A percentile compares a stretch with the other conserved stretches of the same genome.
These are phyloP conservation scores for Colletotrichum sp. DNA, from an alignment of 2,329 filamentous ascomycete genomes.

Conservation along the genomic window DNA sequence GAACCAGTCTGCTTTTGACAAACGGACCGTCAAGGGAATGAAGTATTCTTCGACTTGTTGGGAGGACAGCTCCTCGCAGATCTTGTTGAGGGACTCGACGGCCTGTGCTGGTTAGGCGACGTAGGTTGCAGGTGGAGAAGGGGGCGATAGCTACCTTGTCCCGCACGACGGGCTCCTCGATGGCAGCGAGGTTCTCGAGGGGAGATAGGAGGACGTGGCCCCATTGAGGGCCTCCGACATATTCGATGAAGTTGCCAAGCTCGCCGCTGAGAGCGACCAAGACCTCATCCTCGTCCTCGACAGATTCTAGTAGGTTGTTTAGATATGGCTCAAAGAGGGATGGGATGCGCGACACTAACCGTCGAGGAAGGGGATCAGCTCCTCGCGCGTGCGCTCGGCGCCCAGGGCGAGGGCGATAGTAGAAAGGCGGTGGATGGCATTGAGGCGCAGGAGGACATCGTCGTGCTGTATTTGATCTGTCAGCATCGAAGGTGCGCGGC, in stretches of 20 bases:
- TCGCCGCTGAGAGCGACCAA: conserved; percentile 96
- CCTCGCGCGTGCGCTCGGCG: conserved; percentile 94
- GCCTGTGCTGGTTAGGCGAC: conserved; percentile 61
- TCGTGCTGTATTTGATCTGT: conserved; percentile 73
- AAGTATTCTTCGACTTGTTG: conserved; percentile 97
- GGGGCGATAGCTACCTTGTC: conserved; percentile 76
- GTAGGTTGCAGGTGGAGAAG: conserved; percentile 6
- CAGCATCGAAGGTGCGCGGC: conserved; percentile 26
- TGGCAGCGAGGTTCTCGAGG: conserved; percentile 95
- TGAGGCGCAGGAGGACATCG: conserved; percentile 95
- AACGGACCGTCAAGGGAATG: conserved; percentile 91
- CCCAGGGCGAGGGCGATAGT: conserved; percentile 97
- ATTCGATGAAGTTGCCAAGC: conserved; percentile 95
- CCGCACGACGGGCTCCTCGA: conserved; percentile 95
- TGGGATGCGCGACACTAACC: conserved; percentile 64
- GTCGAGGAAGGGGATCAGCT: conserved; percentile 98
- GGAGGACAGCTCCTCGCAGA: conserved; percentile 89
- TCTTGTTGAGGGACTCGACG: conserved; percentile 99
- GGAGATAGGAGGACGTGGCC: conserved; percentile 96
- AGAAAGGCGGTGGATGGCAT: conserved; percentile 96
- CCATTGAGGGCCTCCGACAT: conserved; percentile 92
- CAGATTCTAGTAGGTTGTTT: conserved; percentile 73
- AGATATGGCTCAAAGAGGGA: conserved; percentile 19
- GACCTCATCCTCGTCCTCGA: conserved; percentile 98
- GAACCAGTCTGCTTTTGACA: conserved; percentile 99